phyloP scores from a whole-genome alignment of 331 rosid genomes.

The Rosa hybrid region DNA sequence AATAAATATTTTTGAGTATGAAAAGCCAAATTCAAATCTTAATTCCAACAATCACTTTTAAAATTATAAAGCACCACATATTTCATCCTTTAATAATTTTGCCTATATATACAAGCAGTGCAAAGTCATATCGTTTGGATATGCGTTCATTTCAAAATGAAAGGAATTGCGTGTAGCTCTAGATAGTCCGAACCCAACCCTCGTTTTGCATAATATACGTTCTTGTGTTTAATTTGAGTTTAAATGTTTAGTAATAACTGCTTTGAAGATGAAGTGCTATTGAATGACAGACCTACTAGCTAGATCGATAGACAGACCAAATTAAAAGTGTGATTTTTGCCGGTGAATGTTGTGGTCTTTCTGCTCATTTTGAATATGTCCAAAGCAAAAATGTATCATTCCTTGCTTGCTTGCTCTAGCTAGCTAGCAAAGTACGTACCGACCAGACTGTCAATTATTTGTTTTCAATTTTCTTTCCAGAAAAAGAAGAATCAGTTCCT shows the following conservation, averaged over 20 bases:
- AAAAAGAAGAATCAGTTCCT: slow-evolving; percentile 1
- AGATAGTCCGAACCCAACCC: background rate
- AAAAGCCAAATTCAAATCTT: too few species aligned
- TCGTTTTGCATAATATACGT: background rate
- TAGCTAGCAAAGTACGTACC: background rate
- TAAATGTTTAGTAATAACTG: background rate
- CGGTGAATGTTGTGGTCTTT: background rate
- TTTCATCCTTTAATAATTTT: too few species aligned
- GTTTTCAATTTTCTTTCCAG: background rate
- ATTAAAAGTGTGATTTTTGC: background rate
- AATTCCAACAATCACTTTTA: too few species aligned
- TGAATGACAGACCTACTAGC: background rate
- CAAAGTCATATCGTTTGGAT: background rate
- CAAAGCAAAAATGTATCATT: background rate
- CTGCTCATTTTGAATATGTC: background rate
- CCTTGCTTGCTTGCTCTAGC: background rate
- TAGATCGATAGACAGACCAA: background rate
- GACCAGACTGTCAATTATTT: background rate
- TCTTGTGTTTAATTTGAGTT: background rate
- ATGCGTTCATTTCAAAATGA: background rate
- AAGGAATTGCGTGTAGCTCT: background rate
- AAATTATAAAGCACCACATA: too few species aligned
- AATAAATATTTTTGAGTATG: too few species aligned
- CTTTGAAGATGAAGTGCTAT: background rate
- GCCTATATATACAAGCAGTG: background rate